Evolutionary conservation across 805 yeast genomes (phyloP).

Genomic region (Grigorovia humatica): DNA sequence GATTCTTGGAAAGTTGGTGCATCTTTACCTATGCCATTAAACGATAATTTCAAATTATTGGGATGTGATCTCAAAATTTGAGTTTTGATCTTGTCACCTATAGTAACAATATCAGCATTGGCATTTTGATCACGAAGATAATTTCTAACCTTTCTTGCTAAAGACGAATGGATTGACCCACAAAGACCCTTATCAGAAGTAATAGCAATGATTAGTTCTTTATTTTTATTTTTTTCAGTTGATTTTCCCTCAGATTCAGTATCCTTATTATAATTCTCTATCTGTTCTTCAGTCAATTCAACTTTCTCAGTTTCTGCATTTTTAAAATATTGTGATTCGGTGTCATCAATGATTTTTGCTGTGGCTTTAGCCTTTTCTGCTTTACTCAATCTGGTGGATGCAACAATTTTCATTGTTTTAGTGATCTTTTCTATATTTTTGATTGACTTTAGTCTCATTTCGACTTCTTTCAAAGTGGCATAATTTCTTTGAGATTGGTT

Average conservation of each 20-base stretch:
- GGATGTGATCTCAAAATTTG: too few species aligned
- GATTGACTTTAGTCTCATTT: conserved; percentile 93
- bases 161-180: too few species aligned
- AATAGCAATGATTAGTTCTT: too few species aligned
- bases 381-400: conserved; percentile 89
- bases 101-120: too few species aligned
- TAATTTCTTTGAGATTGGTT: conserved; percentile 49
- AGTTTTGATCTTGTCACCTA: too few species aligned
- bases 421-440: conserved; percentile 99
- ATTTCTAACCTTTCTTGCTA: too few species aligned
- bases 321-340: conserved; percentile 68
- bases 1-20: too few species aligned
- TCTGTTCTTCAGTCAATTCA: conserved; percentile 25
- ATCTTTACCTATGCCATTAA: too few species aligned
- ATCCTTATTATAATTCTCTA: conserved; percentile 19
- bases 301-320: conserved; percentile 64
- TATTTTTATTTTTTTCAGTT: too few species aligned
- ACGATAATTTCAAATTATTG: too few species aligned
- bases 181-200: too few species aligned
- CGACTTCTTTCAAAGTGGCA: conserved; percentile 98
- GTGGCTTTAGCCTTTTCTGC: conserved; percentile 92
- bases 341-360: conserved; percentile 73
- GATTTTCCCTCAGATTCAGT: conserved; percentile 14
- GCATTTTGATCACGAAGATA: too few species aligned
- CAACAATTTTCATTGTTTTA: conserved; percentile 98